Evolutionary conservation across 805 yeast genomes (phyloP).

Genomic region (Barnettozyma vustinii): DNA sequence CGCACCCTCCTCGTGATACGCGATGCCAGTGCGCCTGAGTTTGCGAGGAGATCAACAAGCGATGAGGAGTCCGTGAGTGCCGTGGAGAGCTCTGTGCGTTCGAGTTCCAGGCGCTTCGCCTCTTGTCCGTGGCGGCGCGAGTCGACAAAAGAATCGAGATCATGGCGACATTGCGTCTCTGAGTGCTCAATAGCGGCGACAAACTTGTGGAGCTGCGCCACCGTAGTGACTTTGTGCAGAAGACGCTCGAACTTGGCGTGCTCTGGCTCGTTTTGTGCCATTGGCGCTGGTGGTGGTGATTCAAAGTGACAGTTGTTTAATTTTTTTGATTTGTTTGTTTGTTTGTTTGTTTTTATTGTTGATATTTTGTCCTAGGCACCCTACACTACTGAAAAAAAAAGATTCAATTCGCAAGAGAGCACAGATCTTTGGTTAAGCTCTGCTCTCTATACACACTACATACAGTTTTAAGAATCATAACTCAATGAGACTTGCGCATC

Average conservation of each 20-base stretch:
- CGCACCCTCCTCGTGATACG: constrained; percentile 66
- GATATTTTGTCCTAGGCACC: no score
- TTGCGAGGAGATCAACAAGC: constrained; percentile 46
- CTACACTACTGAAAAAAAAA: no score
- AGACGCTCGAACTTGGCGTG: constrained; percentile 17
- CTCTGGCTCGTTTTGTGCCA: constrained; percentile 6
- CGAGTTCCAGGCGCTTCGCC: constrained; percentile 47
- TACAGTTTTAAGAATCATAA: no score
- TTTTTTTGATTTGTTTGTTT: no score
- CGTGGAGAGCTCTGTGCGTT: constrained; percentile 58
- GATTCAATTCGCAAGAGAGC: no score
- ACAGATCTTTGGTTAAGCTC: no score
- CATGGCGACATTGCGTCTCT: constrained; percentile 19
- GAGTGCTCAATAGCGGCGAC: constrained; percentile 21
- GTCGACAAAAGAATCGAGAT: constrained; percentile 22
- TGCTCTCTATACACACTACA: no score
- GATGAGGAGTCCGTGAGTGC: constrained; percentile 53
- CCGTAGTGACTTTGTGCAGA: constrained; percentile 19
- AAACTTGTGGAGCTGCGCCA: constrained; percentile 22
- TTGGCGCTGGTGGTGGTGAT: background rate
- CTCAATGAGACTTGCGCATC: no score
- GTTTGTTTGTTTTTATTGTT: background rate
- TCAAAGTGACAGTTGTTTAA: background rate
- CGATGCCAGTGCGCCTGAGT: constrained; percentile 61
- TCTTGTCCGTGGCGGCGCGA: constrained; percentile 23